These are phyloP conservation scores for Claviceps spartinae DNA, from an alignment of 2,329 filamentous ascomycete genomes.

Conservation along the genomic window DNA sequence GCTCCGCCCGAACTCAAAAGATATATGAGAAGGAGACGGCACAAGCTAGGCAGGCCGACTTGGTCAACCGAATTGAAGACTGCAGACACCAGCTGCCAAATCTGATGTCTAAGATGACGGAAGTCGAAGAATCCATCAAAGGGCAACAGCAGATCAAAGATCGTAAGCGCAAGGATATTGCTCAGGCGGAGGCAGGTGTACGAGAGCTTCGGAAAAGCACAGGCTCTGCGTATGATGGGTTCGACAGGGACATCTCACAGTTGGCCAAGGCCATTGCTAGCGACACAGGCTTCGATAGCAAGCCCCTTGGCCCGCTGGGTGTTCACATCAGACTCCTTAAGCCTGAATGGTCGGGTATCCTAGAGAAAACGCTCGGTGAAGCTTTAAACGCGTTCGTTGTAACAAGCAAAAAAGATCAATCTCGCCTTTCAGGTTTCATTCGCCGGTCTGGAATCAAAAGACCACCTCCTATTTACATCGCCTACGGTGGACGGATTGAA, in stretches of 20 bases:
- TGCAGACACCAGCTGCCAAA: conserved; percentile 17
- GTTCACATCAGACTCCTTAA: conserved; percentile 62
- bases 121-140: conserved; percentile 18
- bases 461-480: conserved; percentile 25
- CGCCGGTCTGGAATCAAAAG: conserved; percentile 40
- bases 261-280: conserved; percentile 55
- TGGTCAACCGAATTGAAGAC: conserved; percentile 16
- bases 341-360: conserved; percentile 67
- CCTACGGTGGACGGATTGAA: conserved; percentile 22
- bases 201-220: conserved; percentile 41
- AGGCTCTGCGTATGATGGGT: conserved; percentile 49
- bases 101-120: conserved; percentile 20
- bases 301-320: conserved; percentile 75
- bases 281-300: conserved; percentile 54
- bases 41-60: conserved; percentile 12
- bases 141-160: conserved; percentile 20
- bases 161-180: conserved; percentile 40
- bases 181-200: conserved; percentile 29
- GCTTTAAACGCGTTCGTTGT: conserved; percentile 70
- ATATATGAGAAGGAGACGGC: conserved; percentile 35
- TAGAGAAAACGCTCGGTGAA: conserved; percentile 65
- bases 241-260: conserved; percentile 44
- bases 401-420: conserved; percentile 60
- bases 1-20: conserved; percentile 53
- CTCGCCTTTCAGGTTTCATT: conserved; percentile 54